These are phyloP conservation scores for Stenogyne calaminthoides DNA, from an alignment of 305 asterid genomes.

Conservation along the genomic window DNA sequence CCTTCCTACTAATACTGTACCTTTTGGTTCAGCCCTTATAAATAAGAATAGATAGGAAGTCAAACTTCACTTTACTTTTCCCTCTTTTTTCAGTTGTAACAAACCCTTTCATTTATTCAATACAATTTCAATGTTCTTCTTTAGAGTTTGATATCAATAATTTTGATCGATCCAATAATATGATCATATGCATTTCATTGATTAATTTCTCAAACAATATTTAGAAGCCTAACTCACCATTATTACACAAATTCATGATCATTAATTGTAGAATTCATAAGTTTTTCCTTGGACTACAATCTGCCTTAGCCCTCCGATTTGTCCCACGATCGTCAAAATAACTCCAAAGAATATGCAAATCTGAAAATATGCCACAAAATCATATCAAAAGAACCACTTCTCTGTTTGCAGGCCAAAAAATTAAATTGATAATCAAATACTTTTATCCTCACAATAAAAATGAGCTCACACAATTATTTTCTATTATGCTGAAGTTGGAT, in stretches of 20 bases:
- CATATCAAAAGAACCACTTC: background rate
- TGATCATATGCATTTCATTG: background rate
- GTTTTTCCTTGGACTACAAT: conserved; percentile 31
- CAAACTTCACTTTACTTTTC: no score
- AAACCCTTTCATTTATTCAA: no score
- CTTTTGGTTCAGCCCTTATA: no score
- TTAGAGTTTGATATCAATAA: no score
- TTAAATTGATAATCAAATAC: background rate
- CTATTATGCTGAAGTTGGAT: background rate
- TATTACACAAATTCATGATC: background rate
- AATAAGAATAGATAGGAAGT: no score
- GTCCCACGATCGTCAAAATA: conserved; percentile 35
- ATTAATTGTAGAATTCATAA: conserved; percentile 22
- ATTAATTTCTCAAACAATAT: background rate
- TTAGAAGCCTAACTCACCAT: background rate
- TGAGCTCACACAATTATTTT: background rate
- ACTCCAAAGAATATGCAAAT: conserved; percentile 44
- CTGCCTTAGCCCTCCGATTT: conserved; percentile 46
- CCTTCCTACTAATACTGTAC: no score
- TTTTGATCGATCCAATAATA: no score
- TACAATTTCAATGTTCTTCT: no score
- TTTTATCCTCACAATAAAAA: background rate
- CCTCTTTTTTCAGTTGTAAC: no score
- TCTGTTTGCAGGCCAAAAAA: background rate
- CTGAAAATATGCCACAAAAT: conserved; percentile 26